Evolutionary conservation across 176 grass and related monocot species (phyloP).

Genomic region (Hordeum vulgare): DNA sequence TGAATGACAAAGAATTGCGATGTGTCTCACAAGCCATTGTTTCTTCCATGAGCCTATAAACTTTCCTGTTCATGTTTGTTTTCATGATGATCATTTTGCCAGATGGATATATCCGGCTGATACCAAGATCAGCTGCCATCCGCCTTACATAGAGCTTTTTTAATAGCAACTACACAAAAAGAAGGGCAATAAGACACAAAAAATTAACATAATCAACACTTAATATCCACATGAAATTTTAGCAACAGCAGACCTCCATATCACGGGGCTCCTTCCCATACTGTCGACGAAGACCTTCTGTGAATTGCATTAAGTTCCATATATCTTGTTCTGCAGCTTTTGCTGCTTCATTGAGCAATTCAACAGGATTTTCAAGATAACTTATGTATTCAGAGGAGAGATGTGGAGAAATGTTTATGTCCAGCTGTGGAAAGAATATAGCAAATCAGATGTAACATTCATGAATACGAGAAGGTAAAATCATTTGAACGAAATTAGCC

Average conservation of each 20-base stretch:
- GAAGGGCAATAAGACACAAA: constrained; percentile 2
- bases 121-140: constrained; percentile 95
- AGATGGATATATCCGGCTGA: constrained; percentile 58
- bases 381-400: constrained; percentile 95
- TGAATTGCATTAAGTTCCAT: constrained; percentile 85
- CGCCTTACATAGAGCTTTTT: constrained; percentile 89
- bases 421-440: constrained; percentile 46
- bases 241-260: constrained; percentile 67
- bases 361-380: constrained; percentile 86
- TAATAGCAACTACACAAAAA: constrained; percentile 67
- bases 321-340: constrained; percentile 81
- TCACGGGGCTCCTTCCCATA: constrained; percentile 88
- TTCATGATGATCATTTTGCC: constrained; percentile 71
- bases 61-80: constrained; percentile 78
- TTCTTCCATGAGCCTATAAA: constrained; percentile 87
- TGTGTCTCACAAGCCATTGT: constrained; percentile 70
- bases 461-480: constrained; percentile 2
- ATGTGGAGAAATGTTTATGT: constrained; percentile 76
- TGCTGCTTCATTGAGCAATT: constrained; percentile 80
- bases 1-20: constrained; percentile 53
- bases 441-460: constrained; percentile 7
- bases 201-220: background rate
- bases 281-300: constrained; percentile 59
- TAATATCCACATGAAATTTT: constrained; percentile 12
- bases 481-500: background rate